Conservation (phyloP, 1,284 basidiomycete species). For the Malassezia restricta region DNA sequence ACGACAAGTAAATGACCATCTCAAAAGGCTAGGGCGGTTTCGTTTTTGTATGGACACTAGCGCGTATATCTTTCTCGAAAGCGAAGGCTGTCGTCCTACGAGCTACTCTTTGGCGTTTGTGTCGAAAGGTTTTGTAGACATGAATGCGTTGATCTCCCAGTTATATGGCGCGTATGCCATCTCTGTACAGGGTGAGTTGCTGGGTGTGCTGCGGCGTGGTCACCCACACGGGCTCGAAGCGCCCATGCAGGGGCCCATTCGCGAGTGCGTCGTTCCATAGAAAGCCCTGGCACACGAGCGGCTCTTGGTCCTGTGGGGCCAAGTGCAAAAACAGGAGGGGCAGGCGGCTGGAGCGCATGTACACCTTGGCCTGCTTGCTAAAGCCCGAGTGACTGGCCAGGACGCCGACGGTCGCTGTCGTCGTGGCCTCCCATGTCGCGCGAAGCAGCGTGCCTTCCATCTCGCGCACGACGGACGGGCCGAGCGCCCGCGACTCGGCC, state of each 20-base stretch:
- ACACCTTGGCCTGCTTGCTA: slow-evolving; percentile 24
- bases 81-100: no score
- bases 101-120: no score
- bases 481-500: slow-evolving; percentile 65
- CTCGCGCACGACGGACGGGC: slow-evolving; percentile 69
- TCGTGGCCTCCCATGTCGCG: slow-evolving; percentile 4
- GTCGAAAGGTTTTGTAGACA: no score
- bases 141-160: no score
- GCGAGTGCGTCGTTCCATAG: slow-evolving; percentile 16
- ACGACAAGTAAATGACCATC: slow-evolving; percentile 46
- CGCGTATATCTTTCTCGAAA: background rate
- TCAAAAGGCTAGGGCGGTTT: background rate
- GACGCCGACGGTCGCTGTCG: slow-evolving; percentile 1
- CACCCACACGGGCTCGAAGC: slow-evolving; percentile 5
- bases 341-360: slow-evolving; percentile 20
- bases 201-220: no score
- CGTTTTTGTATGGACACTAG: background rate
- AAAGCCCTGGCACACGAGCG: slow-evolving; percentile 6
- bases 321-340: slow-evolving; percentile 25
- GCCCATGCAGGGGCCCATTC: slow-evolving; percentile 4
- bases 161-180: no score
- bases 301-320: background rate
- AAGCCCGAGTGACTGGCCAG: slow-evolving; percentile 21
- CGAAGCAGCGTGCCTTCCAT: slow-evolving; percentile 53
- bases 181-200: no score